Conservation (phyloP, 202 grass and related monocot species). For the Brachypodium distachyon region DNA sequence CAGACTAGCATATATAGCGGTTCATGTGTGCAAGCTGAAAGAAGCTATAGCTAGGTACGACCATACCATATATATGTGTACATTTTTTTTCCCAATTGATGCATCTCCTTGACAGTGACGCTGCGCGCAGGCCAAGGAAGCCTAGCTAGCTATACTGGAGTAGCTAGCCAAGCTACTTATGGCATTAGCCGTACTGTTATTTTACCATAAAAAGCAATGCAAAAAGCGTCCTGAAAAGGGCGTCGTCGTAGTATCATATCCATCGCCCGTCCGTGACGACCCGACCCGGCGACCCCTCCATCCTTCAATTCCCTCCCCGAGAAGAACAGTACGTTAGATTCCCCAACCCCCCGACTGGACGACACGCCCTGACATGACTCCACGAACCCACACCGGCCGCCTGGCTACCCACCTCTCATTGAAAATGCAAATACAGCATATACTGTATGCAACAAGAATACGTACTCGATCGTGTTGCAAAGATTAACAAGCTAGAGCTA, state of each 20-base stretch:
- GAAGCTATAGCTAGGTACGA: neutral
- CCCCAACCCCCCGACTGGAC: neutral
- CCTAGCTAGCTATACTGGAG: too few relatives aligned
- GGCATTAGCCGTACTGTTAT: conserved; percentile 38
- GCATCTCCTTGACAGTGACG: neutral
- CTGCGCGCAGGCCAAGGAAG: neutral
- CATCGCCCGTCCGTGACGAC: conserved; percentile 13
- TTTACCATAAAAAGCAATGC: conserved; percentile 73
- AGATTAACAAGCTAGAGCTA: too few relatives aligned
- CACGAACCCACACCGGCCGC: neutral
- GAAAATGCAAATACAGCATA: neutral
- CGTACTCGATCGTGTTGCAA: too few relatives aligned
- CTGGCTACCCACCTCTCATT: neutral
- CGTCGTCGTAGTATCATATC: conserved; percentile 5
- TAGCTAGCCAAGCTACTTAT: conserved; percentile 40
- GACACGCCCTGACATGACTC: conserved; percentile 20
- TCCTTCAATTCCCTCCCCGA: conserved; percentile 4
- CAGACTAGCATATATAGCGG: neutral
- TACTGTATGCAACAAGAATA: too few relatives aligned
- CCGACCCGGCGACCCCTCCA: too few relatives aligned
- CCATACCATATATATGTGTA: neutral
- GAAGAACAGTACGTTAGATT: conserved; percentile 32
- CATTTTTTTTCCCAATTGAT: conserved; percentile 15
- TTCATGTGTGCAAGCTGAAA: neutral
- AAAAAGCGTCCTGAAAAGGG: conserved; percentile 36